Evolutionary conservation across 2,329 filamentous ascomycete genomes (phyloP), one percentile per base, ranked within the genome.

Genomic region (Paramyrothecium sp.): DNA sequence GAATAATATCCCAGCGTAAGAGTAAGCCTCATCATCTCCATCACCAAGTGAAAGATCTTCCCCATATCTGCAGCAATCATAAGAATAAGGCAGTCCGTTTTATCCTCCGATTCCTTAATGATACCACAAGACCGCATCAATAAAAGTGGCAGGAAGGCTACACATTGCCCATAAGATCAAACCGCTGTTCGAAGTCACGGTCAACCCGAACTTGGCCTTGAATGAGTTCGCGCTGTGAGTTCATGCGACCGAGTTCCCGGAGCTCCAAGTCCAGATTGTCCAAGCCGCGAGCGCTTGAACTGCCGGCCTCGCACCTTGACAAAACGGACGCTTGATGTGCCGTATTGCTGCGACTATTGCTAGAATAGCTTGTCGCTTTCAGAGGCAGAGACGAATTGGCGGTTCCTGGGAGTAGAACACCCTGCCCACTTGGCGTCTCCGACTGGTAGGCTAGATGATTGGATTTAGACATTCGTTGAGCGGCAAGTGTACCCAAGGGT

Each of bases 401-500:
- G 12, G 54, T 51, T 19, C 53, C 56, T 10, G 61, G 54, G 3
- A 58, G 61, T 20, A 54, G 53, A 26, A 51, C 54, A 55, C 58
- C 63, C 38, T 57, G 59, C 22, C 54, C 57, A 51, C 58, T 61
- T 17, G 62, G 66, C 19, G 52, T 57, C 12, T 54, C 53, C 3
- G 65, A 62, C 10, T 58, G 54, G 53, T 65, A 58, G 22, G 59
- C 57, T 21, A 63, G 57, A 55, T 60, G 69, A 53, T 56, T 52
- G 10, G 64, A 65, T 49, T 62, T 63, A 20, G 73, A 69, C 48
- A 81, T 67, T 41, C 78, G 77, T 62, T 82, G 79, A 8, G 82
- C 82, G 16, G 80, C 72, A 30, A 85, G 74, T 4, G 78, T 78
- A 56, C 80, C 82, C 1, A 84, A 73, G 0, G 82, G 81, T 0